These are phyloP conservation scores for Corymbia calophylla DNA, from an alignment of 441 rosid genomes.

Conservation along the genomic window DNA sequence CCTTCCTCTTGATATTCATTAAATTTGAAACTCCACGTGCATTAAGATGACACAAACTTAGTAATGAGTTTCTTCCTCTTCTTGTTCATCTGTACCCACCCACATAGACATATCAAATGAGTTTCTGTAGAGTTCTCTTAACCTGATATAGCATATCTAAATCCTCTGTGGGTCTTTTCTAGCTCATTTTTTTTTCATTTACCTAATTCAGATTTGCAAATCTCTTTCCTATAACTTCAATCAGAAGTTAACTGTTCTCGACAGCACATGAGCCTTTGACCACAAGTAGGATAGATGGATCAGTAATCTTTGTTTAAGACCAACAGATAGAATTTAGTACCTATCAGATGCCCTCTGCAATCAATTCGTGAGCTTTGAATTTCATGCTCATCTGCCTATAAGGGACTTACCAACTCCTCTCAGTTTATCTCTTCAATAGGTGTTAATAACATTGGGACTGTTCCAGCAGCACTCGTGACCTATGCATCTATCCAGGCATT, in stretches of 20 bases:
- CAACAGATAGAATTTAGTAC: not conserved
- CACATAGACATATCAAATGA: not conserved
- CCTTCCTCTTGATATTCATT: not conserved
- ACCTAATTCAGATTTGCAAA: not conserved
- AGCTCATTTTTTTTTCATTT: not conserved
- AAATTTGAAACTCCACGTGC: not conserved
- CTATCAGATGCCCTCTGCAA: not conserved
- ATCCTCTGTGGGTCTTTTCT: not conserved
- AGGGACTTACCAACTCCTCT: not conserved
- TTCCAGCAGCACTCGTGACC: constrained; percentile 79
- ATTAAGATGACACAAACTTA: not conserved
- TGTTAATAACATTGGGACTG: constrained; percentile 79
- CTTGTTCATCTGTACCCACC: not conserved
- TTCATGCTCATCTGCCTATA: not conserved
- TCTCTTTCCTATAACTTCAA: not conserved
- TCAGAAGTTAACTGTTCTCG: not conserved
- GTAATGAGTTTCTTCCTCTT: not conserved
- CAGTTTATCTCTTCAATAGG: constrained; percentile 26
- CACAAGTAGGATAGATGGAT: not conserved
- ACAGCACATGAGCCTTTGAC: not conserved
- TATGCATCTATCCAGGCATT: constrained; percentile 82
- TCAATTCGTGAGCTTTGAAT: not conserved
- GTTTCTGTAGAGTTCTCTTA: not conserved
- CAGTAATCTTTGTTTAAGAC: not conserved
- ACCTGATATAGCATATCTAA: not conserved